These are phyloP conservation scores for Solanum habrochaites DNA, from an alignment of 257 asterid genomes.

Conservation along the genomic window DNA sequence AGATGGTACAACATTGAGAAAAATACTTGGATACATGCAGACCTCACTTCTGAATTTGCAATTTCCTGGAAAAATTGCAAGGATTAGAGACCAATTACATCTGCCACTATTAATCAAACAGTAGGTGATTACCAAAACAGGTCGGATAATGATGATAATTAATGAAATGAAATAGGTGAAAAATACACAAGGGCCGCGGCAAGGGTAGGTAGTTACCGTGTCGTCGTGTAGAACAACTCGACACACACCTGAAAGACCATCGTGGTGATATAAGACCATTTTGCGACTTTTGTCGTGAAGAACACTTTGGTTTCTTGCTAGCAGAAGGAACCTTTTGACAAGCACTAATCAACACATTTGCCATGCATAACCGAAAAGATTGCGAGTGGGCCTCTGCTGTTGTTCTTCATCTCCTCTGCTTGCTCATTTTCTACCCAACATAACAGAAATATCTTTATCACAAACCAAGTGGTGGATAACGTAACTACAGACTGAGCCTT, in stretches of 20 bases:
- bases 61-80: slow-evolving; percentile 27
- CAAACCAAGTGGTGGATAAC: slow-evolving; percentile 42
- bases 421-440: slow-evolving; percentile 15
- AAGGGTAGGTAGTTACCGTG: too few species aligned
- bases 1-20: slow-evolving; percentile 62
- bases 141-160: background rate
- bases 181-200: background rate
- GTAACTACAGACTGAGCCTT: slow-evolving; percentile 34
- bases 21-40: slow-evolving; percentile 74
- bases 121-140: background rate
- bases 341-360: slow-evolving; percentile 78
- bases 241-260: too few species aligned
- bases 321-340: slow-evolving; percentile 63
- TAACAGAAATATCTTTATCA: slow-evolving; percentile 10
- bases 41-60: slow-evolving; percentile 41
- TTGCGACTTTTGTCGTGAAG: too few species aligned
- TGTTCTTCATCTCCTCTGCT: too few species aligned
- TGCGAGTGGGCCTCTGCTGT: too few species aligned
- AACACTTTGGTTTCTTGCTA: slow-evolving; percentile 54
- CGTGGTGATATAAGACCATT: too few species aligned
- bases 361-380: slow-evolving; percentile 74
- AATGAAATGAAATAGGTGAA: background rate
- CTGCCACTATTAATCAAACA: background rate
- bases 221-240: slow-evolving; percentile 25
- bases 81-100: background rate